Evolutionary conservation across 108 stramenopile species (phyloP).

Genomic region (Skeletonema potamos): DNA sequence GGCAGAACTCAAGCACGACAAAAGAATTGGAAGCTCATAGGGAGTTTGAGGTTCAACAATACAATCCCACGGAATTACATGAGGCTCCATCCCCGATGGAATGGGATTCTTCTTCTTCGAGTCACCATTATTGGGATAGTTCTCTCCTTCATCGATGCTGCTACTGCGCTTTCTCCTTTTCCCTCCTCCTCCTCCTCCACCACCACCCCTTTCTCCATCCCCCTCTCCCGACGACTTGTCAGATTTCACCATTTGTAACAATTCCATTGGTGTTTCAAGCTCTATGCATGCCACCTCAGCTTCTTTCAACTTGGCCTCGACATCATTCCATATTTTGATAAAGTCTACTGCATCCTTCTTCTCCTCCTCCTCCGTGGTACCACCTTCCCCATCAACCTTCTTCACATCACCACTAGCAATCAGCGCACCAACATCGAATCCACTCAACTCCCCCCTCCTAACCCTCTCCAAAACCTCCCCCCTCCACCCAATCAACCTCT

Average conservation of each 20-base stretch:
- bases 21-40: slow-evolving; percentile 67
- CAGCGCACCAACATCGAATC: slow-evolving; percentile 1
- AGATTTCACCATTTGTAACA: slow-evolving; percentile 27
- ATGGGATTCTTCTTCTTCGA: slow-evolving; percentile 16
- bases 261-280: slow-evolving; percentile 36
- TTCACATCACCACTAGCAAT: not conserved
- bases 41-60: slow-evolving; percentile 70
- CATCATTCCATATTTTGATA: slow-evolving; percentile 56
- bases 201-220: not conserved
- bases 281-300: slow-evolving; percentile 50
- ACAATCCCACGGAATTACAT: slow-evolving; percentile 66
- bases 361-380: not conserved
- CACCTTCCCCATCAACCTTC: not conserved
- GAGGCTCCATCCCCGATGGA: slow-evolving; percentile 26
- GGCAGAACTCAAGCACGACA: slow-evolving; percentile 62
- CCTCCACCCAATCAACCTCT: slow-evolving; percentile 52
- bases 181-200: not conserved
- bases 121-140: slow-evolving; percentile 7
- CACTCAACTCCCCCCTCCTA: slow-evolving; percentile 7
- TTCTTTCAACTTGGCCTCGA: slow-evolving; percentile 39
- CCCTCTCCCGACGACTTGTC: not conserved
- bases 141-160: slow-evolving; percentile 29
- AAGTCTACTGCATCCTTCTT: slow-evolving; percentile 25
- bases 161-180: slow-evolving; percentile 36
- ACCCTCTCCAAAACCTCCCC: slow-evolving; percentile 14